phyloP scores from a whole-genome alignment of 176 grass and related monocot genomes.

The Phoenix roebelenii region DNA sequence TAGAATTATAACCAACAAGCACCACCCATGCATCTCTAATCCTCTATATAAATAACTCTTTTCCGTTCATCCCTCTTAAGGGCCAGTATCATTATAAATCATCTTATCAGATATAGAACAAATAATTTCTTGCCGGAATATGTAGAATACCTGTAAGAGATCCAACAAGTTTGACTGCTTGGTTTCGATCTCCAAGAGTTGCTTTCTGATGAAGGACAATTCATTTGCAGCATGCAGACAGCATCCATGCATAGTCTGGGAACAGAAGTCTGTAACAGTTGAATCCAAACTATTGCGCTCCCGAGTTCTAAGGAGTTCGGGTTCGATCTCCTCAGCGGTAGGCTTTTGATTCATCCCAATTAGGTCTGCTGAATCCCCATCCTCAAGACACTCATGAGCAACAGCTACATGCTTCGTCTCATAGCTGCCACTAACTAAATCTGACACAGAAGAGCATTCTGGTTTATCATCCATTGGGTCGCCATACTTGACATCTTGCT shows the following conservation, averaged over 20 bases:
- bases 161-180: conserved; percentile 65
- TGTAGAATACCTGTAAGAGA: conserved; percentile 52
- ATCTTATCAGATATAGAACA: no score
- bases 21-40: no score
- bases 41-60: no score
- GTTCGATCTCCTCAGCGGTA: background rate
- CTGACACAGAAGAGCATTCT: conserved; percentile 58
- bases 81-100: no score
- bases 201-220: conserved; percentile 60
- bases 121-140: background rate
- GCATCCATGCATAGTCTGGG: conserved; percentile 49
- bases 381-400: conserved; percentile 30
- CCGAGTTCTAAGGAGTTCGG: conserved; percentile 22
- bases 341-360: conserved; percentile 12
- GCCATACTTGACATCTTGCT: conserved; percentile 44
- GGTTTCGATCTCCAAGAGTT: conserved; percentile 80
- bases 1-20: no score
- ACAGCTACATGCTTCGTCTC: conserved; percentile 61
- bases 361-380: conserved; percentile 32
- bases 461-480: conserved; percentile 49
- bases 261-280: conserved; percentile 53
- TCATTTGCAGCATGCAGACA: conserved; percentile 64
- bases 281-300: conserved; percentile 50
- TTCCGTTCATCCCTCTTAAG: no score
- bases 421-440: conserved; percentile 68